Evolutionary conservation across 257 asterid genomes (phyloP), one percentile per base, ranked within the genome.

Genomic region (Cordia subcordata): DNA sequence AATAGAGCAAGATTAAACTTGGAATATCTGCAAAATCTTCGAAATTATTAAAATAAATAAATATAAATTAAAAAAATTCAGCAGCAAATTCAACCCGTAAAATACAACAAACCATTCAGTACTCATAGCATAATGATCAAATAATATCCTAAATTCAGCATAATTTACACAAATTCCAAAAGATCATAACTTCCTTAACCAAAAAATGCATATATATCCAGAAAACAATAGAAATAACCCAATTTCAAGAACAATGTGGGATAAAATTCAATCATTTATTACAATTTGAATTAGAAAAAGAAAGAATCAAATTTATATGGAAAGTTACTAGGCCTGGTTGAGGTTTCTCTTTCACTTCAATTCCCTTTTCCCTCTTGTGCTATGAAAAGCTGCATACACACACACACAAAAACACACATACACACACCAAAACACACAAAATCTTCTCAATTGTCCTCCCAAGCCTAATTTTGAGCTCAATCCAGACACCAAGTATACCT

Each of bases 311-410:
- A n/a, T n/a, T n/a, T 14, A 68, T 53, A 23, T 40, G 9, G 61
- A 22, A 44, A 57, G 33, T 58, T 81, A 85, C 96, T 93, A 2
- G 90, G 76, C 96, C 85, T 88, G 73, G 82, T 63, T 79, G 71
- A 49, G 39, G 3, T 51, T n/a, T 13, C 33, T 19, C 11, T 27
- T 20, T 27, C 46, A 15, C 57, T 52, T 44, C 35, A 44, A 49
- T 27, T 27, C 35, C 35, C 35, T 27, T 27, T 6, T 27, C 35
- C 35, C 35, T 27, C 35, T 27, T 27, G 6, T 27, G 6, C 35
- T 27, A 27, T 27, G 35, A 27, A 27, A 27, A 27, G 35, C 6
- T 27, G 35, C 35, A 27, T 6, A 27, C 35, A 27, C 35, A 27
- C 35, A 27, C 35, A 27, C 35, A 27, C n/a, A n/a, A n/a, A n/a